Evolutionary conservation across 352 stramenopile species (phyloP).

Genomic region (Phytophthora fragariae): DNA sequence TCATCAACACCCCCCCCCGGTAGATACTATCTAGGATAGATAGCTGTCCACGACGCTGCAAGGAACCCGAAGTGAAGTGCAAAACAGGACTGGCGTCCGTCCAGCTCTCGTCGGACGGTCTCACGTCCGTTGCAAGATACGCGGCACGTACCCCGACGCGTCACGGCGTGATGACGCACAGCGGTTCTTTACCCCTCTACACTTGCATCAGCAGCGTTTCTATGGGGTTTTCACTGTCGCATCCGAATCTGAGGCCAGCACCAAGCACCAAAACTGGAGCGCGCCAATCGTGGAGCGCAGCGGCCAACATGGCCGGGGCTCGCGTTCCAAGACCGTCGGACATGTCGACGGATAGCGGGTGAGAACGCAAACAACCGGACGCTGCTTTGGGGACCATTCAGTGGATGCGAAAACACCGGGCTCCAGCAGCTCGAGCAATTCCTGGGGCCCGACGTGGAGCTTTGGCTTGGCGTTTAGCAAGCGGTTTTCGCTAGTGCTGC

Average conservation of each 20-base stretch:
- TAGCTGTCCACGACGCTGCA: background rate
- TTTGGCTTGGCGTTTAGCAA: slow-evolving; percentile 9
- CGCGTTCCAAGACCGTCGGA: slow-evolving; percentile 21
- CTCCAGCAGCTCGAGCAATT: background rate
- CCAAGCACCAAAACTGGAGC: slow-evolving; percentile 34
- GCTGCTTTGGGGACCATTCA: slow-evolving; percentile 25
- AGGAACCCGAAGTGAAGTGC: slow-evolving; percentile 30
- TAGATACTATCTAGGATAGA: too few relatives aligned
- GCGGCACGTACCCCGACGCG: slow-evolving; percentile 27
- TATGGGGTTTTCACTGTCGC: slow-evolving; percentile 31
- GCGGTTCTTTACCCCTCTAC: slow-evolving; percentile 8
- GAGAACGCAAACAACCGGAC: slow-evolving; percentile 29
- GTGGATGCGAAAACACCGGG: slow-evolving; percentile 25
- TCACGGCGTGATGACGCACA: slow-evolving; percentile 16
- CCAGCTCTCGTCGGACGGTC: slow-evolving; percentile 20
- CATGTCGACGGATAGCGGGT: slow-evolving; percentile 33
- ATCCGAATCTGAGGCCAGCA: slow-evolving; percentile 24
- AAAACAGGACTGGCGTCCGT: background rate
- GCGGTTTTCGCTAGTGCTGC: slow-evolving; percentile 20
- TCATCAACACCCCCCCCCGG: background rate
- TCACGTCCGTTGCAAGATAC: slow-evolving; percentile 33
- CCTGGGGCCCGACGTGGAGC: background rate
- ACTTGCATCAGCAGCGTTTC: slow-evolving; percentile 13
- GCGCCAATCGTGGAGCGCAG: slow-evolving; percentile 19
- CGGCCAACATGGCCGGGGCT: slow-evolving; percentile 25